These are phyloP conservation scores for Corylus avellana DNA, from an alignment of 306 rosid genomes.

Conservation along the genomic window DNA sequence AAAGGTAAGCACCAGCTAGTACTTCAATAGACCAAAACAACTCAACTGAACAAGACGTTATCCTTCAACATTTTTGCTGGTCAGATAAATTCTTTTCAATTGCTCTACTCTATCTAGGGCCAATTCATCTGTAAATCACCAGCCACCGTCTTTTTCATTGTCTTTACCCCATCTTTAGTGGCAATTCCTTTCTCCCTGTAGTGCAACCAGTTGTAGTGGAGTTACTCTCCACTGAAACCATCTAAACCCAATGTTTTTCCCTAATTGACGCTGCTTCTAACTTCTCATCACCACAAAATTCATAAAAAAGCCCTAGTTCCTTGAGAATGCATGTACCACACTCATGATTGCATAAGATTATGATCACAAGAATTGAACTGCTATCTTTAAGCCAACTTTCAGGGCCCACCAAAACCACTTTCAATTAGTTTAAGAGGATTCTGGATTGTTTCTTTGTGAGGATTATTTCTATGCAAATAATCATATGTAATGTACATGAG, in stretches of 20 bases:
- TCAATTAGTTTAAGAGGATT: constrained; percentile 36
- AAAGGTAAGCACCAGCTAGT: not conserved
- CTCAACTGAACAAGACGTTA: constrained; percentile 3
- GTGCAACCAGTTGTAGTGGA: not conserved
- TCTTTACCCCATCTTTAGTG: not conserved
- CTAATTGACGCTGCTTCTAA: not conserved
- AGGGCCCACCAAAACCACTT: constrained; percentile 31
- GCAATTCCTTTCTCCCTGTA: not conserved
- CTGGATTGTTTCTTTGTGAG: constrained; percentile 33
- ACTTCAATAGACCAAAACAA: not conserved
- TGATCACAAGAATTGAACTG: constrained; percentile 9
- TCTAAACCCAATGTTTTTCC: not conserved
- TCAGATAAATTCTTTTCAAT: not conserved
- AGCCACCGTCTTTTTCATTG: not conserved
- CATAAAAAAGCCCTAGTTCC: constrained; percentile 3
- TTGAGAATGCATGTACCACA: constrained; percentile 1
- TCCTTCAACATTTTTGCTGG: not conserved
- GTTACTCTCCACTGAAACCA: constrained; percentile 8
- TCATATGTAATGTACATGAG: constrained; percentile 75
- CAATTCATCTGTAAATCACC: not conserved
- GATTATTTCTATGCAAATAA: constrained; percentile 49
- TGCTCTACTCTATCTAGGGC: not conserved
- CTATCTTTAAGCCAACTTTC: constrained; percentile 35
- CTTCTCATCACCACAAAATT: constrained; percentile 2
- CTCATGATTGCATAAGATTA: constrained; percentile 10